Evolutionary conservation across 1,139 yeast species (phyloP).

Genomic region (Candida pseudoviswanathii): DNA sequence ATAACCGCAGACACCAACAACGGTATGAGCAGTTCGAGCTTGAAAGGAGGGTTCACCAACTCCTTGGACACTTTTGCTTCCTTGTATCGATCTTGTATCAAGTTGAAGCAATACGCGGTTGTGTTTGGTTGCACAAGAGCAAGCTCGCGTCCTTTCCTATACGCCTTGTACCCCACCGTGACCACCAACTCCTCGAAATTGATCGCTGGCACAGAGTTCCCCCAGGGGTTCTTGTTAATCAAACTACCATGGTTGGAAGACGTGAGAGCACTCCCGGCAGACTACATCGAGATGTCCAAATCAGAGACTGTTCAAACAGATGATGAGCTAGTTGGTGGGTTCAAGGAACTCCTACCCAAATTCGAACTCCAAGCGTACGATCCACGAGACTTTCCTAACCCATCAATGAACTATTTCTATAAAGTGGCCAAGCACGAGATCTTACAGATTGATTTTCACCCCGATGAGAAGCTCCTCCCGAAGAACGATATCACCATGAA

Average conservation of each 20-base stretch:
- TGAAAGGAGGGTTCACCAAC: constrained; percentile 50
- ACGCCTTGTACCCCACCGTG: constrained; percentile 61
- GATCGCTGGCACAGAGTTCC: constrained; percentile 28
- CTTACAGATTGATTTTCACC: constrained; percentile 57
- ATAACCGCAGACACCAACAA: constrained; percentile 47
- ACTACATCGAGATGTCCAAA: constrained; percentile 17
- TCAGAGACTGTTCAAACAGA: constrained; percentile 17
- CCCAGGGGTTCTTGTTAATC: constrained; percentile 65
- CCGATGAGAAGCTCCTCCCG: constrained; percentile 23
- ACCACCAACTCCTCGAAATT: constrained; percentile 20
- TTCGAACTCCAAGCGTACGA: constrained; percentile 36
- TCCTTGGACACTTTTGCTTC: constrained; percentile 71
- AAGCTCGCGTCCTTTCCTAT: constrained; percentile 59
- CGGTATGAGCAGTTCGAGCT: constrained; percentile 27
- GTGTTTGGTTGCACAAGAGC: constrained; percentile 69
- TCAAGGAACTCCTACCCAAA: constrained; percentile 20
- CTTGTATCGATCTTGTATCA: constrained; percentile 60
- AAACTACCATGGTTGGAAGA: constrained; percentile 69
- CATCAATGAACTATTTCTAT: constrained; percentile 68
- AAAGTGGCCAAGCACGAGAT: constrained; percentile 66
- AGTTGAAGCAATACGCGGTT: constrained; percentile 59
- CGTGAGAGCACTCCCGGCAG: constrained; percentile 51
- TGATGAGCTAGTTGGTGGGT: constrained; percentile 18
- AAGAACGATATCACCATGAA: constrained; percentile 21
- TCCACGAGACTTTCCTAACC: constrained; percentile 67